Evolutionary conservation across 345 rosid species (phyloP).

Genomic region (Mallotus nudiflorus): DNA sequence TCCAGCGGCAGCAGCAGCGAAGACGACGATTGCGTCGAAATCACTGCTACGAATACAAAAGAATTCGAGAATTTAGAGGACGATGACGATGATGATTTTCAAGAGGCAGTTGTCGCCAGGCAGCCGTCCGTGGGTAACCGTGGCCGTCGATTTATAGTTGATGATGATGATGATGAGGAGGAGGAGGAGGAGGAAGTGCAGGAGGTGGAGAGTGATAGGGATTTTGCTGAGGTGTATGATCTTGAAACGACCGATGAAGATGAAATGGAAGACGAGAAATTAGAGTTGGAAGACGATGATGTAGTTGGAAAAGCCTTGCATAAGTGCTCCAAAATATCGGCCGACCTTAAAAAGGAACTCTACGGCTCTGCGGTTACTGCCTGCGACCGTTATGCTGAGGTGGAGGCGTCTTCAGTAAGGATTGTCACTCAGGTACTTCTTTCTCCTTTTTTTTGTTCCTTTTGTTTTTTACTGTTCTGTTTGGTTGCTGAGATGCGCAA

Average conservation of each 20-base stretch:
- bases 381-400: conserved; percentile 79
- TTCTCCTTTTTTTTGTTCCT: too few species aligned
- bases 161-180: conserved; percentile 58
- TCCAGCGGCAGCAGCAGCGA: conserved; percentile 4
- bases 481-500: too few species aligned
- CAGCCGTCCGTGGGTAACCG: conserved; percentile 31
- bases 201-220: conserved; percentile 34
- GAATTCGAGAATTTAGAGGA: conserved; percentile 39
- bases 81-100: conserved; percentile 36
- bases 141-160: conserved; percentile 71
- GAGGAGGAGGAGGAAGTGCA: conserved; percentile 28
- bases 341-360: conserved; percentile 69
- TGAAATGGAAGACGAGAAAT: conserved; percentile 25
- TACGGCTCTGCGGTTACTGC: conserved; percentile 67
- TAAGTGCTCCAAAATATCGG: conserved; percentile 81
- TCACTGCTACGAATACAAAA: conserved; percentile 32
- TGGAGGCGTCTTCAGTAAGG: conserved; percentile 73
- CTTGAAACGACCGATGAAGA: conserved; percentile 51
- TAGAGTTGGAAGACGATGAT: conserved; percentile 42
- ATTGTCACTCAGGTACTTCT: conserved; percentile 81
- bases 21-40: conserved; percentile 52
- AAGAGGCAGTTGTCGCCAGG: conserved; percentile 19
- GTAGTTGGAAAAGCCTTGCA: conserved; percentile 88
- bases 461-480: too few species aligned
- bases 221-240: conserved; percentile 37